A percentile compares a stretch with the other conserved stretches of the same genome.
Conservation (phyloP, 2,329 filamentous ascomycete species). For the Dactylellina parvicollis region DNA sequence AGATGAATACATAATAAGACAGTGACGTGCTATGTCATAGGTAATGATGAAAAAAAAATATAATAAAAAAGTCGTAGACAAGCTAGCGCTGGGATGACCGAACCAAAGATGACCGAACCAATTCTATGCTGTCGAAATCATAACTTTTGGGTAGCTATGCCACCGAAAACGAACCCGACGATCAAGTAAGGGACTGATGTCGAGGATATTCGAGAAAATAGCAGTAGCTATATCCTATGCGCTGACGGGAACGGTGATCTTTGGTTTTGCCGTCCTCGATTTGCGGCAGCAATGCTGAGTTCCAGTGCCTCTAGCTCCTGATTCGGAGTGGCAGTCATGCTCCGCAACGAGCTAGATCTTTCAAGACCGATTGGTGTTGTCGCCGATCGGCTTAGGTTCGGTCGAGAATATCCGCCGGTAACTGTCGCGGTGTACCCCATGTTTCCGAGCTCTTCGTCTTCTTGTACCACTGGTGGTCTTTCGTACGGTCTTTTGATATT, state of each 20-base stretch:
- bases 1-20: conserved; percentile 16
- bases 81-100: too few species aligned
- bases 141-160: conserved; percentile 30
- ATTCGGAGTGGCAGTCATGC: conserved; percentile 6
- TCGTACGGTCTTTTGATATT: conserved; percentile 3
- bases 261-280: conserved; percentile 35
- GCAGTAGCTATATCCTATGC: conserved; percentile 27
- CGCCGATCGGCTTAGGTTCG: conserved; percentile 23
- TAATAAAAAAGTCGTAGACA: conserved; percentile 16
- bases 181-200: not conserved
- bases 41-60: not conserved
- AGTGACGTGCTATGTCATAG: too few species aligned
- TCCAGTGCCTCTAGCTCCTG: conserved; percentile 48
- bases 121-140: conserved; percentile 40
- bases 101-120: conserved; percentile 15
- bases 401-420: conserved; percentile 18
- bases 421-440: conserved; percentile 40
- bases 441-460: conserved; percentile 42
- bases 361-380: conserved; percentile 35
- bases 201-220: conserved; percentile 2
- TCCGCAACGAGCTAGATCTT: conserved; percentile 18
- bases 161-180: not conserved
- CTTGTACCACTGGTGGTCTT: conserved; percentile 21
- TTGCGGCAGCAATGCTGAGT: conserved; percentile 38
- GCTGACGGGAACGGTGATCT: conserved; percentile 39